Percentiles rank a stretch among this genome's conserved stretches.
These are phyloP conservation scores for Calycina herbarum DNA, from an alignment of 2,329 filamentous ascomycete genomes.

Conservation along the genomic window DNA sequence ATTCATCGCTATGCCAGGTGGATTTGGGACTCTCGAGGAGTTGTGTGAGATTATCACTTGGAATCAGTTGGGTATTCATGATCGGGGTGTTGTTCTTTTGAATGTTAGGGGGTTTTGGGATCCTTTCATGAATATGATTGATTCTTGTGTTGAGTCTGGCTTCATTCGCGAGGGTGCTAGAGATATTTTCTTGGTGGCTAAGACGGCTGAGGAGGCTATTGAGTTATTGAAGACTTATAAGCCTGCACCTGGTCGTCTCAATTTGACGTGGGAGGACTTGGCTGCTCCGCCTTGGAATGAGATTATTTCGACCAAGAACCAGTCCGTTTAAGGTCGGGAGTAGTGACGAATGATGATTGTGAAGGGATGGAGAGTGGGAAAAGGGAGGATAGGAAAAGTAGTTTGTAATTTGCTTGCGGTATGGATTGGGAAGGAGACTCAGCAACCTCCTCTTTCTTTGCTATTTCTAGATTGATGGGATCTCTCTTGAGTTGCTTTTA, in stretches of 20 bases:
- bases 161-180: constrained; percentile 74
- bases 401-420: neutral
- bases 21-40: constrained; percentile 95
- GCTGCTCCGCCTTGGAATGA: neutral
- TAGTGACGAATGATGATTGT: neutral
- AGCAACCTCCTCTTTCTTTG: neutral
- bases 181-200: constrained; percentile 76
- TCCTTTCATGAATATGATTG: constrained; percentile 79
- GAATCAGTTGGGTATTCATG: constrained; percentile 96
- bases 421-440: neutral
- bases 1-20: constrained; percentile 85
- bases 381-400: neutral
- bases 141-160: constrained; percentile 69
- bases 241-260: constrained; percentile 71
- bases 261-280: constrained; percentile 67
- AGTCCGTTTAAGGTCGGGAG: neutral
- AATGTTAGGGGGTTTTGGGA: constrained; percentile 94
- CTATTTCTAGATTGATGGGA: neutral
- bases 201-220: constrained; percentile 70
- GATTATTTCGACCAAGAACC: neutral
- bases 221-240: constrained; percentile 70
- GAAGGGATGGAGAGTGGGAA: neutral
- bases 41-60: constrained; percentile 88
- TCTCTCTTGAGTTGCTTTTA: neutral
- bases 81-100: constrained; percentile 72